Evolutionary conservation across 306 rosid species (phyloP).

Genomic region (Rosa rugosa): DNA sequence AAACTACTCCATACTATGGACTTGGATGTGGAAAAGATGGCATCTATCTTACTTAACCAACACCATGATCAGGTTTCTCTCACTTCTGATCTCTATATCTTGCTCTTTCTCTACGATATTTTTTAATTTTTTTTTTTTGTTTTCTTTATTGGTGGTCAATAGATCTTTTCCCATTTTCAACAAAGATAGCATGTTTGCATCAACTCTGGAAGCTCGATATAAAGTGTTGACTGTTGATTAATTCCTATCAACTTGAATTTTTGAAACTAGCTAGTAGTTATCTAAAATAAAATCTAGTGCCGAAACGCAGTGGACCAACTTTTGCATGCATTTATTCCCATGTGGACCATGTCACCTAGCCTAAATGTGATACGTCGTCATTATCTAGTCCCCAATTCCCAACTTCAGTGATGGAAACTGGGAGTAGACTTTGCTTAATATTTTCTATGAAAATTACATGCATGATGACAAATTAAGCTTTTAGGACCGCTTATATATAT

Average conservation of each 20-base stretch:
- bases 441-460: too few relatives aligned
- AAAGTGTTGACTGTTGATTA: neutral
- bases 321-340: too few relatives aligned
- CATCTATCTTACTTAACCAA: neutral
- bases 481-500: neutral
- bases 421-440: neutral
- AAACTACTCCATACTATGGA: slow-evolving; percentile 9
- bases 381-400: neutral
- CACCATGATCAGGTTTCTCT: neutral
- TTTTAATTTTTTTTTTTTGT: neutral
- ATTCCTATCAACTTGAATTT: neutral
- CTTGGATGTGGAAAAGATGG: neutral
- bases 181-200: neutral
- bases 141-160: neutral
- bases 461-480: neutral
- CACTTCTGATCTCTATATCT: neutral
- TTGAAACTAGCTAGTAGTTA: neutral
- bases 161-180: neutral
- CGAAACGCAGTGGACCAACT: too few relatives aligned
- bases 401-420: neutral
- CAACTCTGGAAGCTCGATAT: neutral
- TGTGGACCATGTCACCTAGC: too few relatives aligned
- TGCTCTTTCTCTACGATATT: neutral
- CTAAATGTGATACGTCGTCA: neutral
- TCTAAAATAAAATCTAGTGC: too few relatives aligned